phyloP scores from a whole-genome alignment of 129 eudicot species.

The Erigeron canadensis region DNA sequence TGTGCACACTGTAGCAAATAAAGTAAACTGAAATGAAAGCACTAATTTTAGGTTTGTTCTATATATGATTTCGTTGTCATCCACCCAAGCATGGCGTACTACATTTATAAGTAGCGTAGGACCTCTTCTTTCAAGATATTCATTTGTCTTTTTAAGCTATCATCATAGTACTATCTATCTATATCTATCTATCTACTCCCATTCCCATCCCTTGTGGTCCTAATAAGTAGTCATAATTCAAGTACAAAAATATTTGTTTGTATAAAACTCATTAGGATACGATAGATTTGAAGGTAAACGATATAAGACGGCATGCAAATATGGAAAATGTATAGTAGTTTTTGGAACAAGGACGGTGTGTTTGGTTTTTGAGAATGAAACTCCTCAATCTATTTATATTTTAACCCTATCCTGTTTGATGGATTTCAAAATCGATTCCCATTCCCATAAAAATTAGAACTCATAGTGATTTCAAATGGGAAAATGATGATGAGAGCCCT shows the following conservation, averaged over 20 bases:
- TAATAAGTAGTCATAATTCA: conserved; percentile 16
- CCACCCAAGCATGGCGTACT: not conserved
- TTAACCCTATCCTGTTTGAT: too few relatives aligned
- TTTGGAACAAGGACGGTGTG: conserved; percentile 12
- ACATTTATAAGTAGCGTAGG: too few relatives aligned
- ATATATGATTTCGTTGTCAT: conserved; percentile 27
- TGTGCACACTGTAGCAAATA: conserved; percentile 24
- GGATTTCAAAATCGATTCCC: too few relatives aligned
- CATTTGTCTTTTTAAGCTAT: too few relatives aligned
- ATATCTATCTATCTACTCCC: too few relatives aligned
- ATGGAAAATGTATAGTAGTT: conserved; percentile 18
- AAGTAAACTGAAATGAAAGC: conserved; percentile 35
- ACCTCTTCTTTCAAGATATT: too few relatives aligned
- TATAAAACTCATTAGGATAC: not conserved
- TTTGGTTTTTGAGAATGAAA: too few relatives aligned
- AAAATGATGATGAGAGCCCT: too few relatives aligned
- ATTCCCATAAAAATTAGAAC: too few relatives aligned
- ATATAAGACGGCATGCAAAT: conserved; percentile 22
- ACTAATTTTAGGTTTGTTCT: conserved; percentile 25
- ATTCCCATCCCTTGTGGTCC: conserved; percentile 24
- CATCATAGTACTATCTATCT: too few relatives aligned
- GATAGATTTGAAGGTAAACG: not conserved
- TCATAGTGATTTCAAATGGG: too few relatives aligned
- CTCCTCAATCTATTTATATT: too few relatives aligned
- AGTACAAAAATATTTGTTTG: conserved; percentile 29